These are phyloP conservation scores for Plasmodium vivax DNA, from an alignment of 169 alveolate genomes.

Conservation along the genomic window DNA sequence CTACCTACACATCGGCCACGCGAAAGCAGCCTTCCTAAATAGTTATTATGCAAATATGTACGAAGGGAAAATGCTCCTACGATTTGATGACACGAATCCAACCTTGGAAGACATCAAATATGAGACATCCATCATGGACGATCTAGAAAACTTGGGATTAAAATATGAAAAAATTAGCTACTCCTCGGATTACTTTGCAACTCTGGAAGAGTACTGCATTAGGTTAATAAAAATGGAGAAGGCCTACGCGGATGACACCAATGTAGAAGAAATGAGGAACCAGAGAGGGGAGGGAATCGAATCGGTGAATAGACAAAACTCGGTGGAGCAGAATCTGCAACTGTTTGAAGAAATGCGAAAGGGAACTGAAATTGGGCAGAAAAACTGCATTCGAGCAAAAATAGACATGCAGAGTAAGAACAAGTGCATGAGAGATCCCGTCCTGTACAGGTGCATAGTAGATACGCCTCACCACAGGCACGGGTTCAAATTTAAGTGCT, in stretches of 20 bases:
- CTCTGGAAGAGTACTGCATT: slow-evolving; percentile 88
- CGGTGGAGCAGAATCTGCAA: slow-evolving; percentile 93
- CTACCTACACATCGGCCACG: slow-evolving; percentile 98
- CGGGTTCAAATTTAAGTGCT: slow-evolving; percentile 95
- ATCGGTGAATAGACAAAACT: slow-evolving; percentile 86
- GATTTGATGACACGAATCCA: slow-evolving; percentile 99
- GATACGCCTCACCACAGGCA: slow-evolving; percentile 95
- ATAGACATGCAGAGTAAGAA: slow-evolving; percentile 94
- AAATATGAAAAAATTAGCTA: slow-evolving; percentile 91
- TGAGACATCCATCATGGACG: slow-evolving; percentile 94
- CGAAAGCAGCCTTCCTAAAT: slow-evolving; percentile 98
- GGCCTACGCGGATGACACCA: slow-evolving; percentile 98
- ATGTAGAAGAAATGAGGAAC: slow-evolving; percentile 95
- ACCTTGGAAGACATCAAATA: slow-evolving; percentile 95
- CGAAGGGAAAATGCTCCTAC: slow-evolving; percentile 94
- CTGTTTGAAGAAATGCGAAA: slow-evolving; percentile 91
- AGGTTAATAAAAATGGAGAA: slow-evolving; percentile 88
- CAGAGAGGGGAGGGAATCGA: slow-evolving; percentile 96
- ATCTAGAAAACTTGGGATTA: slow-evolving; percentile 91
- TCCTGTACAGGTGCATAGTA: slow-evolving; percentile 94
- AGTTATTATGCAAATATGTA: slow-evolving; percentile 95
- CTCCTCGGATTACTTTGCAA: slow-evolving; percentile 96
- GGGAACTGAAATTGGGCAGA: slow-evolving; percentile 91
- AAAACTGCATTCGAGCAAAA: slow-evolving; percentile 97
- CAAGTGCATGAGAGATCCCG: slow-evolving; percentile 99